Evolutionary conservation across 2,329 filamentous ascomycete genomes (phyloP), one percentile per base, ranked within the genome.

Genomic region (Verticillium nonalfalfae): DNA sequence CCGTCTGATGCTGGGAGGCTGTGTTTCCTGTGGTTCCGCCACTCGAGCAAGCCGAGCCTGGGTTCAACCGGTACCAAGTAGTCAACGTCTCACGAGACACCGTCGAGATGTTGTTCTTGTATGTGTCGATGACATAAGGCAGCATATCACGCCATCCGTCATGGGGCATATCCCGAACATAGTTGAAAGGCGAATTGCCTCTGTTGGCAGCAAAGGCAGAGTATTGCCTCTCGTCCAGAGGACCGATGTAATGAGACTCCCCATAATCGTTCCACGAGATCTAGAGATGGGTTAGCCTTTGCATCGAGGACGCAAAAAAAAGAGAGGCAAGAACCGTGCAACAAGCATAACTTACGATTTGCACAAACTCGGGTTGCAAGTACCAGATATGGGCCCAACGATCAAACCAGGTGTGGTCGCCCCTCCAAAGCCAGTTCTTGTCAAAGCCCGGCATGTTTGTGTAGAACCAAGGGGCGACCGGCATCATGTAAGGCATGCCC

Each of bases 341-440:
- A 40, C 6, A 5, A 15, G 14, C 15, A 11, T 15, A 5, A 40
- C 39, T 40, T 34, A 85, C 70, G 81, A 85, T 18, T 80, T 78
- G 57, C 81, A 73, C 60, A 76, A 77, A 81, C 84, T 87, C 13
- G 84, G 69, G 63, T 78, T 74, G 64, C 84, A 82, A 18, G 79
- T 61, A 81, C 81, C 6, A 76, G 74, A 86, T 59, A 79, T 76
- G 67, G 14, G 78, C 71, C 85, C 84, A 88, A 18, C 85, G 80
- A 59, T 83, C 74, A 63, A 78, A 80, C 84, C 85, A 89, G 7
- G 87, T 70, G 60, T 80, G 75, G 65, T 88, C 85, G 31, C 83
- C 82, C n/a, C 79, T 77, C 76, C 83, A 88, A 7, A 86, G 73
- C 85, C 85, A 88, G 68, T 86, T 85, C 72, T 87, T 88, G 52